These are phyloP conservation scores for Carex sylvatica DNA, from an alignment of 202 grass and related monocot species.

Conservation along the genomic window DNA sequence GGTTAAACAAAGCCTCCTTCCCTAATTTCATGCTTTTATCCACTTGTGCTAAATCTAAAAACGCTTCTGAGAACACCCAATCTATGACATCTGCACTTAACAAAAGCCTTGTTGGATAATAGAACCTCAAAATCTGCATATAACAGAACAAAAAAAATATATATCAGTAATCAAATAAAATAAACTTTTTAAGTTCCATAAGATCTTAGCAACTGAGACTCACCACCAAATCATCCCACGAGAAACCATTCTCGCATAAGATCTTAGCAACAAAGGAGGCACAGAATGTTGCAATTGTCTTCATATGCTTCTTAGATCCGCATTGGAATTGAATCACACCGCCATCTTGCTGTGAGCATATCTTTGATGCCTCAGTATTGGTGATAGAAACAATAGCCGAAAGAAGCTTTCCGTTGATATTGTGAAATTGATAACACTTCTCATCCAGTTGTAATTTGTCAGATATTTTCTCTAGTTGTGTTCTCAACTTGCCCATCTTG, in stretches of 20 bases:
- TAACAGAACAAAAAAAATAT: not conserved
- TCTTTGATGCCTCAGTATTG: slow-evolving; percentile 42
- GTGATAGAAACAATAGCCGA: slow-evolving; percentile 63
- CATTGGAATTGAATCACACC: not conserved
- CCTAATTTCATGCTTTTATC: slow-evolving; percentile 13
- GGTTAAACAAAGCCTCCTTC: slow-evolving; percentile 40
- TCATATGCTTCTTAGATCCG: slow-evolving; percentile 38
- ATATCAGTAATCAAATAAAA: slow-evolving; percentile 11
- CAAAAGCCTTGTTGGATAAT: slow-evolving; percentile 35
- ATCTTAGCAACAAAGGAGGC: slow-evolving; percentile 47
- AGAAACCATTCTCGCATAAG: slow-evolving; percentile 48
- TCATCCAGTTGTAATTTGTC: slow-evolving; percentile 36
- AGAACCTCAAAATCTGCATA: slow-evolving; percentile 85
- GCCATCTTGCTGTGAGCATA: slow-evolving; percentile 31
- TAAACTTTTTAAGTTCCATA: not conserved
- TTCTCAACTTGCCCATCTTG: slow-evolving; percentile 21
- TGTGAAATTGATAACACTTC: slow-evolving; percentile 48
- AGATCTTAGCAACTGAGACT: slow-evolving; percentile 7
- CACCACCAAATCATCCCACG: slow-evolving; percentile 57
- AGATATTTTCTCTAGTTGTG: slow-evolving; percentile 26
- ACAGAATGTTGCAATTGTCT: slow-evolving; percentile 47
- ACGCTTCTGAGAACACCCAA: slow-evolving; percentile 38
- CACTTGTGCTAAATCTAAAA: slow-evolving; percentile 35
- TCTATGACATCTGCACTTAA: slow-evolving; percentile 21
- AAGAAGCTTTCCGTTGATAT: slow-evolving; percentile 50